These are phyloP conservation scores for Diutina pseudorugosa DNA, from an alignment of 1,139 yeast genomes.

Conservation along the genomic window DNA sequence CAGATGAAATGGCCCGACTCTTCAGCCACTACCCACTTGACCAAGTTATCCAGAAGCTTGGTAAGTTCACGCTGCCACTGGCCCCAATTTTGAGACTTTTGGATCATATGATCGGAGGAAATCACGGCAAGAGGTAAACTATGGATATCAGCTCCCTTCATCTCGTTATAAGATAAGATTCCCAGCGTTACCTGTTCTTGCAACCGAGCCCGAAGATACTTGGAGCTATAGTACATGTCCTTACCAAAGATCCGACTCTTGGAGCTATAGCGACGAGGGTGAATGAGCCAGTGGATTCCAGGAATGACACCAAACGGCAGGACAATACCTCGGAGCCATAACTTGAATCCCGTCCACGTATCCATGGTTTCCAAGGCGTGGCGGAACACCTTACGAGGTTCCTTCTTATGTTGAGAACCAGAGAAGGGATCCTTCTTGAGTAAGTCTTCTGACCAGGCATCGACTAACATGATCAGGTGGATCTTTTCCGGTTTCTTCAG, in stretches of 20 bases:
- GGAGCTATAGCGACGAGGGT: constrained; percentile 36
- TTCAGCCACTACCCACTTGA: constrained; percentile 69
- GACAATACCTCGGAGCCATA: constrained; percentile 55
- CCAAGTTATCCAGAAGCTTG: constrained; percentile 34
- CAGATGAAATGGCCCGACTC: constrained; percentile 55
- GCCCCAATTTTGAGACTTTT: constrained; percentile 61
- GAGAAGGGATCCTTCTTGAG: constrained; percentile 35
- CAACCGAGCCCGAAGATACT: constrained; percentile 53
- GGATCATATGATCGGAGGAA: constrained; percentile 56
- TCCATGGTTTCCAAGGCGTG: constrained; percentile 32
- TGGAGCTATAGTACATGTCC: constrained; percentile 49
- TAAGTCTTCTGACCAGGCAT: constrained; percentile 66
- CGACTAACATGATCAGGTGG: constrained; percentile 56
- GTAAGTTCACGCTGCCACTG: constrained; percentile 71
- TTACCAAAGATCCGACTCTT: constrained; percentile 53
- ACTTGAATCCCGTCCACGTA: constrained; percentile 40
- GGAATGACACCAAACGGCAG: constrained; percentile 48
- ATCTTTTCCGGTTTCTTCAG: constrained; percentile 45
- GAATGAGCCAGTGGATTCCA: constrained; percentile 31
- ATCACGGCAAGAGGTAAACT: constrained; percentile 56
- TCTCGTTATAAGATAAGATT: constrained; percentile 54
- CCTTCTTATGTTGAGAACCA: constrained; percentile 24
- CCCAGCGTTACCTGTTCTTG: constrained; percentile 69
- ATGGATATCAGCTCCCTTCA: constrained; percentile 40
- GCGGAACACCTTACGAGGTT: constrained; percentile 21